These are phyloP conservation scores for Gremmenia infestans DNA, from an alignment of 2,329 filamentous ascomycete genomes.

Conservation along the genomic window DNA sequence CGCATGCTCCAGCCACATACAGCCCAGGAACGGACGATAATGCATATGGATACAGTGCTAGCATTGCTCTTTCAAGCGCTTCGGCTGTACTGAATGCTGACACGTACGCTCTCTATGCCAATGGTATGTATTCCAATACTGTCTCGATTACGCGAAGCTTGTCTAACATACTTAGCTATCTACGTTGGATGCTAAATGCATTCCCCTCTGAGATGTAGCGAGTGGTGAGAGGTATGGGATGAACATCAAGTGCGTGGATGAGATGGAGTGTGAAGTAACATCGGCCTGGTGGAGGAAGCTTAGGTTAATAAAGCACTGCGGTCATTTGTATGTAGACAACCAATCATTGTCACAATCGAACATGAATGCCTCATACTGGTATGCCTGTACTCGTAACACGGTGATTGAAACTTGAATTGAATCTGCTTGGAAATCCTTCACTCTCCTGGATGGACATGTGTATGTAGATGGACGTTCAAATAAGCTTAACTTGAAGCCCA, in stretches of 20 bases:
- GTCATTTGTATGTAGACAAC: no score
- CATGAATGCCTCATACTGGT: no score
- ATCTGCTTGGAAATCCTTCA: no score
- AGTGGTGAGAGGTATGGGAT: no score
- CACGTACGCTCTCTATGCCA: constrained; percentile 50
- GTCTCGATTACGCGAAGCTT: not conserved
- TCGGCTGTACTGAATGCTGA: constrained; percentile 62
- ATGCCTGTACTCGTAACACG: no score
- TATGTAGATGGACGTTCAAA: not conserved
- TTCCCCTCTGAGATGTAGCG: not conserved
- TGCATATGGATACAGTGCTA: constrained; percentile 51
- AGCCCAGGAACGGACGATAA: constrained; percentile 54
- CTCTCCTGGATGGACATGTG: not conserved
- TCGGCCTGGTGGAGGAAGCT: no score
- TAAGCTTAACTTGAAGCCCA: not conserved
- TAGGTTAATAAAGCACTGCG: no score
- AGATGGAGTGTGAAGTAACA: no score
- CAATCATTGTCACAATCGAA: no score
- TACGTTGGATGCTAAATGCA: constrained; percentile 7
- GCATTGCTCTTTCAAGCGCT: constrained; percentile 38
- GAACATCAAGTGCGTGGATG: no score
- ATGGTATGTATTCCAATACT: constrained; percentile 35
- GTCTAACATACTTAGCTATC: constrained; percentile 4
- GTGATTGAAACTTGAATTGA: no score
- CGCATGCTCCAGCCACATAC: constrained; percentile 52